phyloP scores from a whole-genome alignment of 2,329 filamentous ascomycete genomes.

The Penicillium freii region DNA sequence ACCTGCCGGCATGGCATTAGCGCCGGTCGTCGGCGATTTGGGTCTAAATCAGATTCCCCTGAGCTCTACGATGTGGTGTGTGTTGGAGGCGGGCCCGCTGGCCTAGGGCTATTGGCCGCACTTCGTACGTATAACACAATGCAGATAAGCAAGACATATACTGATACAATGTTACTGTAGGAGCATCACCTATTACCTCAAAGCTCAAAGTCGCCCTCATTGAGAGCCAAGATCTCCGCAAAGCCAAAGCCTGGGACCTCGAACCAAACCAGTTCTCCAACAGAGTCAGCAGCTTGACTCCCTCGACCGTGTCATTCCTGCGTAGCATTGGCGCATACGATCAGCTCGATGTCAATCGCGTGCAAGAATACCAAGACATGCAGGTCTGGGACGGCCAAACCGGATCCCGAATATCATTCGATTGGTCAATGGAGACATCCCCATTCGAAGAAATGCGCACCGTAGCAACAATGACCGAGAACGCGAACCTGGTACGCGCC shows the following conservation, averaged over 20 bases:
- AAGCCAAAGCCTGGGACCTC: constrained; percentile 64
- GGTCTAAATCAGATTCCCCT: constrained; percentile 43
- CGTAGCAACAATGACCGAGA: constrained; percentile 97
- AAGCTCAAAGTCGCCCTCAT: constrained; percentile 81
- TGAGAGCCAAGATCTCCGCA: constrained; percentile 80
- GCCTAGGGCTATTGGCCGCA: constrained; percentile 75
- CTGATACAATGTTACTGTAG: constrained; percentile 45
- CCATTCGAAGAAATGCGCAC: constrained; percentile 54
- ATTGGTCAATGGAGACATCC: constrained; percentile 58
- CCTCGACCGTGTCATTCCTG: constrained; percentile 79
- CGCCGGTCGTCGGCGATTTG: constrained; percentile 32
- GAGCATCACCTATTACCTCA: constrained; percentile 71
- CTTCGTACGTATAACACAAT: constrained; percentile 58
- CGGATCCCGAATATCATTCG: constrained; percentile 83
- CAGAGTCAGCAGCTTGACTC: constrained; percentile 91
- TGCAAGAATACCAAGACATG: constrained; percentile 93
- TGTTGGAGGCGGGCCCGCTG: constrained; percentile 84
- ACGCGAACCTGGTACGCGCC: constrained; percentile 79
- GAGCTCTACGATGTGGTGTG: constrained; percentile 93
- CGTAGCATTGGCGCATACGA: constrained; percentile 81
- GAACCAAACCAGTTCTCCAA: constrained; percentile 76
- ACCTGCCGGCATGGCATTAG: constrained; percentile 37
- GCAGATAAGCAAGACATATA: not conserved
- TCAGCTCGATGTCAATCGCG: constrained; percentile 67
- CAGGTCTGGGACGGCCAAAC: constrained; percentile 96